phyloP scores from a whole-genome alignment of 2,329 filamentous ascomycete genomes.

The Fusarium nanum region DNA sequence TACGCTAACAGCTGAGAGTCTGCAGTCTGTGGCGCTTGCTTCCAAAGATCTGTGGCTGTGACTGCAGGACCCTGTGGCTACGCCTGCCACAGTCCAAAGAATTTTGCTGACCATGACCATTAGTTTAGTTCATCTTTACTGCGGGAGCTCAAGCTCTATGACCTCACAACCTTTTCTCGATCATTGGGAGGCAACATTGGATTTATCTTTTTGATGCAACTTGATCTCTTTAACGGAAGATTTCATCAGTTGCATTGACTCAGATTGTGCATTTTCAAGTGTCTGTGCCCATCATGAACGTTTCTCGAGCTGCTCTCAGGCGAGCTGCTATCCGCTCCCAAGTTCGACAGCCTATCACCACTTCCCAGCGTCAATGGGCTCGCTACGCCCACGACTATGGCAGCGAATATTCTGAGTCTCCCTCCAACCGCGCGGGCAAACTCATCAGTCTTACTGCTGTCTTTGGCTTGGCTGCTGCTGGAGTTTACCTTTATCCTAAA shows the following conservation, averaged over 20 bases:
- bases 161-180: slow-evolving; percentile 43
- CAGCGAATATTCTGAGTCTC: slow-evolving; percentile 40
- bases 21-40: slow-evolving; percentile 34
- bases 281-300: slow-evolving; percentile 46
- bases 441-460: slow-evolving; percentile 49
- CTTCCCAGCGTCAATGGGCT: slow-evolving; percentile 47
- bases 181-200: slow-evolving; percentile 23
- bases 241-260: slow-evolving; percentile 9
- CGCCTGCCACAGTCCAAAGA: slow-evolving; percentile 40
- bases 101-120: slow-evolving; percentile 45
- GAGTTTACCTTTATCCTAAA: slow-evolving; percentile 54
- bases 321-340: slow-evolving; percentile 45
- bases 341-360: slow-evolving; percentile 35
- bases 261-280: neutral
- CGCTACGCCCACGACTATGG: slow-evolving; percentile 47
- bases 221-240: slow-evolving; percentile 7
- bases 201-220: slow-evolving; percentile 9
- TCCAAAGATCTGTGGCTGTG: slow-evolving; percentile 10
- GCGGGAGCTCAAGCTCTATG: slow-evolving; percentile 41
- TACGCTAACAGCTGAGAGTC: slow-evolving; percentile 6
- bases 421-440: slow-evolving; percentile 45
- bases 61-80: neutral
- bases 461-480: slow-evolving; percentile 55
- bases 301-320: slow-evolving; percentile 47
- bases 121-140: slow-evolving; percentile 2